Percentiles rank a stretch among this genome's conserved stretches.
These are phyloP conservation scores for Suillus subluteus DNA, from an alignment of 768 basidiomycete species.

Conservation along the genomic window DNA sequence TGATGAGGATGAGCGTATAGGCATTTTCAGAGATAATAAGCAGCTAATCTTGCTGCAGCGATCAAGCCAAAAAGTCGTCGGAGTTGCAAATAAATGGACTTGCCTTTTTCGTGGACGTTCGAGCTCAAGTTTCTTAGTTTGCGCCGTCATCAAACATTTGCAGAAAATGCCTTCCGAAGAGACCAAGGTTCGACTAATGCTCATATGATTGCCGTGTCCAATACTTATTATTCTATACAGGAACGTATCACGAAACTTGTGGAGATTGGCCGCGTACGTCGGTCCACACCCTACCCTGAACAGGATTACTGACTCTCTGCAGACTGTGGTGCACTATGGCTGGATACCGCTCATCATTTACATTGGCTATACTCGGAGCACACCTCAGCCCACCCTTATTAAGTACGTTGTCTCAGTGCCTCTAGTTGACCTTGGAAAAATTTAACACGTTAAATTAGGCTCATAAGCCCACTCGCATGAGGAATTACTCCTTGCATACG, in stretches of 20 bases:
- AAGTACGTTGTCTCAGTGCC: slow-evolving; percentile 64
- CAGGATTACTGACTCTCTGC: slow-evolving; percentile 13
- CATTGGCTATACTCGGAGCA: slow-evolving; percentile 90
- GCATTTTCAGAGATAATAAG: slow-evolving; percentile 40
- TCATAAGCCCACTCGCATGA: slow-evolving; percentile 93
- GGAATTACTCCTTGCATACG: slow-evolving; percentile 14
- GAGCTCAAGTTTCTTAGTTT: slow-evolving; percentile 7
- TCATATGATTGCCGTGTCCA: background rate
- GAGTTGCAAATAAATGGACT: slow-evolving; percentile 31
- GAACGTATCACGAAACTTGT: slow-evolving; percentile 83
- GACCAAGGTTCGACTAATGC: slow-evolving; percentile 63
- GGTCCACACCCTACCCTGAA: slow-evolving; percentile 7
- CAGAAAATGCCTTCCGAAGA: slow-evolving; percentile 84
- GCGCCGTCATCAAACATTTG: slow-evolving; percentile 9
- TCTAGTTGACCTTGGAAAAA: slow-evolving; percentile 11
- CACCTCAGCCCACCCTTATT: slow-evolving; percentile 93
- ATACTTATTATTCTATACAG: slow-evolving; percentile 38
- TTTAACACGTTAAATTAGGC: slow-evolving; percentile 46
- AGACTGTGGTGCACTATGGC: slow-evolving; percentile 92
- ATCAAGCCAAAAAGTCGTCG: slow-evolving; percentile 24
- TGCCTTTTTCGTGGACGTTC: slow-evolving; percentile 12
- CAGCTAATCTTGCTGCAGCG: slow-evolving; percentile 11
- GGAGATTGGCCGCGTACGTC: slow-evolving; percentile 78
- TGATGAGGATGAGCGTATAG: slow-evolving; percentile 50
- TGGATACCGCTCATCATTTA: slow-evolving; percentile 99